phyloP scores from a whole-genome alignment of 768 basidiomycete genomes.

The Suillus bovinus region DNA sequence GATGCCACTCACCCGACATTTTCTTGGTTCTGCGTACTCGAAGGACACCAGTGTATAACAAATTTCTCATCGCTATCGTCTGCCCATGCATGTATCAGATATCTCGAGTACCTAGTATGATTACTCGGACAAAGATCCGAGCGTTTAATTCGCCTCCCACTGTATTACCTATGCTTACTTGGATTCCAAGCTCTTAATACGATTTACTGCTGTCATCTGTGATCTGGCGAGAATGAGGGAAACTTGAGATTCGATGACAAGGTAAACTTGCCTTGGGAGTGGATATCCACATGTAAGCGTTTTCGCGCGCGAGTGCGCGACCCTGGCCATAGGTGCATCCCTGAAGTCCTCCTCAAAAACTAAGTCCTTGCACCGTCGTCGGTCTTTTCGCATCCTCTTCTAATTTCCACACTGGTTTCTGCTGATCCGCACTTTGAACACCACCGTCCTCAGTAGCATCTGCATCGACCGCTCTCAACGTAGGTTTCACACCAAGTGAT shows the following conservation, averaged over 20 bases:
- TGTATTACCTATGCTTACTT: conserved; percentile 9
- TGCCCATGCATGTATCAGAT: conserved; percentile 5
- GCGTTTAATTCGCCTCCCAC: neutral
- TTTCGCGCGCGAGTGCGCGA: neutral
- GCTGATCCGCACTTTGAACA: conserved; percentile 5
- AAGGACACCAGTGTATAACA: conserved; percentile 8
- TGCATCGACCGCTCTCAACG: conserved; percentile 28
- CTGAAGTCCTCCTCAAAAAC: conserved; percentile 14
- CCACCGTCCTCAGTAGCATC: conserved; percentile 5
- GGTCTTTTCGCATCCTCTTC: conserved; percentile 10
- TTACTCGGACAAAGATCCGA: conserved; percentile 8
- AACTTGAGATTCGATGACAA: neutral
- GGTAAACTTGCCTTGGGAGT: neutral
- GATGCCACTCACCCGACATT: neutral
- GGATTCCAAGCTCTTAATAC: conserved; percentile 1
- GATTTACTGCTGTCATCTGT: neutral
- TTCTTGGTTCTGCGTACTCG: conserved; percentile 3
- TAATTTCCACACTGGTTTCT: conserved; percentile 5
- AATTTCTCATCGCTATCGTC: neutral
- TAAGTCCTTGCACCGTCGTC: conserved; percentile 13
- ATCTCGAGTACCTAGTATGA: conserved; percentile 10
- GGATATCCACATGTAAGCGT: neutral
- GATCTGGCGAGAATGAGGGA: conserved; percentile 1
- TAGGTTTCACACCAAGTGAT: conserved; percentile 66
- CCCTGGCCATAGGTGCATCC: too few relatives aligned